Base-by-base conservation (phyloP, 352 stramenopile species). In the Globisporangium cederbergense region DNA sequence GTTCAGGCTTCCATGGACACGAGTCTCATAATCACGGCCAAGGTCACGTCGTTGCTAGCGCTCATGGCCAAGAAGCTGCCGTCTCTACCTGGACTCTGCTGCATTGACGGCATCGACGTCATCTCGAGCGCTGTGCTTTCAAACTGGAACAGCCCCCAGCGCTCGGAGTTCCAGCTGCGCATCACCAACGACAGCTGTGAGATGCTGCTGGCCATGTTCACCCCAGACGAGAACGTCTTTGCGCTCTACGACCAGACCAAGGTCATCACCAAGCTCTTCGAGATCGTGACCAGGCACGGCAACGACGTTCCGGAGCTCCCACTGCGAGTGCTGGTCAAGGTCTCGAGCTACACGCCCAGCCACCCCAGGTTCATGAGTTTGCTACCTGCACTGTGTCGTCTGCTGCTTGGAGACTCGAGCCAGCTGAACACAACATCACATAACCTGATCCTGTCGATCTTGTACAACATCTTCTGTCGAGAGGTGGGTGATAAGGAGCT, bases 391-490 rank as follows among this genome's bases (percentile, higher is more conserved):
- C 49, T 82, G 2, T 79, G 70, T 54, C 16, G 16, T 0, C 55
- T 81, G 4, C 34, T 81, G 4, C 1, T 46, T 13, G 61, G 64
- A 1, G 14, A 50, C 1, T 52, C 30, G 3, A 46, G 59, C 18
- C 8, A 28, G 4, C 62, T 77, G 22, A 46, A 53, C 14, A 60
- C 46, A 8, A 16, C 58, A 22, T 54, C 65, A 4, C 65, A 74
- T 22, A 63, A 77, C n/a, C 53, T 80, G 7, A 58, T 90, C 5
- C 67, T 92, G 0, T 73, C 63, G 2, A 81, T 90, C 6, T 51
- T 92, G 9, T 86, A 74, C 62, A 89, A 90, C n/a, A 51, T 90
- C 0, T 90, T 87, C 38, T 78, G 78, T n/a, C 72, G 75, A 20
- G 38, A 18, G 25, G 38, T 16, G 3, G 30, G 10, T 1, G 51